Evolutionary conservation across 1,284 basidiomycete species (phyloP).

Genomic region (Ceratobasidium theobromae): DNA sequence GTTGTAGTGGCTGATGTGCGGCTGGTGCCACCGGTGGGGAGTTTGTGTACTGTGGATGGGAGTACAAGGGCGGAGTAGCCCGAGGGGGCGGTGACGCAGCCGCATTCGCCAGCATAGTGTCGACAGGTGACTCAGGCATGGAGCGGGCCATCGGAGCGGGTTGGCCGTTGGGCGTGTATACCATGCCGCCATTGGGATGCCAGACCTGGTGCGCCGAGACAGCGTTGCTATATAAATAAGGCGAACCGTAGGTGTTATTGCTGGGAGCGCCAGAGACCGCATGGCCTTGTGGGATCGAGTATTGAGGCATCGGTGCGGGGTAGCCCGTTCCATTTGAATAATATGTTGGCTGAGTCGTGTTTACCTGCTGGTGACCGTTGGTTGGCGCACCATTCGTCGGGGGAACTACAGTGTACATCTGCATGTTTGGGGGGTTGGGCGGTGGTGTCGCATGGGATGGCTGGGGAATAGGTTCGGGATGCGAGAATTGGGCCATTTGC

Average conservation of each 20-base stretch:
- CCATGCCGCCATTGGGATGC: constrained; percentile 11
- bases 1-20: constrained; percentile 40
- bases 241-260: neutral
- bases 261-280: neutral
- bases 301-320: constrained; percentile 4
- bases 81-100: constrained; percentile 12
- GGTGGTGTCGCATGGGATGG: neutral
- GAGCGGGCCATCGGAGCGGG: neutral
- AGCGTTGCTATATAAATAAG: constrained; percentile 1
- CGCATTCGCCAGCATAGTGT: neutral
- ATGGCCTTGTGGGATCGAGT: constrained; percentile 1
- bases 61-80: constrained; percentile 9
- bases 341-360: constrained; percentile 16
- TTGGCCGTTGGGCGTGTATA: constrained; percentile 17
- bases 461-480: constrained; percentile 5
- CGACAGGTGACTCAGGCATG: constrained; percentile 9
- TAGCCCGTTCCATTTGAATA: constrained; percentile 21
- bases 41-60: constrained; percentile 10
- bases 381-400: neutral
- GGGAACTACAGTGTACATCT: neutral
- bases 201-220: constrained; percentile 4
- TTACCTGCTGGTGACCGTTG: constrained; percentile 8
- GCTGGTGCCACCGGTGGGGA: neutral
- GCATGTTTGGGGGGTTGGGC: neutral
- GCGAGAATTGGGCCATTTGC: neutral